Evolutionary conservation across 176 grass and related monocot genomes (phyloP).

Genomic region (Panicum miliaceum): DNA sequence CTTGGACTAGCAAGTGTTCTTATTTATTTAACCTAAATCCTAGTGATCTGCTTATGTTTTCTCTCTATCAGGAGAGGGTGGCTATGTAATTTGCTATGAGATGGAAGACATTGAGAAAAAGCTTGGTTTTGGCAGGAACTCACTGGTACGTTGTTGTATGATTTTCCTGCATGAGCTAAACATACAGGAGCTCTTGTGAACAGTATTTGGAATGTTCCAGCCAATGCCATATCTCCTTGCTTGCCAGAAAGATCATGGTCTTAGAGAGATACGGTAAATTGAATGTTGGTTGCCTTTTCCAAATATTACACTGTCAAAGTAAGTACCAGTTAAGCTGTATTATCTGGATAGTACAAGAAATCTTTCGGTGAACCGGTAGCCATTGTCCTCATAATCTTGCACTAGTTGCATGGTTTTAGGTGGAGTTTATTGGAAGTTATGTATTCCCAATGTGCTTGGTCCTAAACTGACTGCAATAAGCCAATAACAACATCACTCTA

Average conservation of each 20-base stretch:
- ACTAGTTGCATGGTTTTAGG: not conserved
- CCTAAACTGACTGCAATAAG: conserved; percentile 12
- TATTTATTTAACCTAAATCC: conserved; percentile 32
- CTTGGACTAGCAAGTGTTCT: conserved; percentile 25
- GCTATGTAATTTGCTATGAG: conserved; percentile 84
- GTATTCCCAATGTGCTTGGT: not conserved
- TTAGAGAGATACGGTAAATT: conserved; percentile 14
- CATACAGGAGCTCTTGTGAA: conserved; percentile 17
- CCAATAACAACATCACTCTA: not conserved
- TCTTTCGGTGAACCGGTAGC: not conserved
- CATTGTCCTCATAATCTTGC: conserved; percentile 17
- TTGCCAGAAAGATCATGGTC: conserved; percentile 25
- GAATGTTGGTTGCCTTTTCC: not conserved
- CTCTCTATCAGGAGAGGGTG: conserved; percentile 65
- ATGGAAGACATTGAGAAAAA: conserved; percentile 91
- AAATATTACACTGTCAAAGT: conserved; percentile 1
- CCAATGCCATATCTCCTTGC: not conserved
- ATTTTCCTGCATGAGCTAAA: conserved; percentile 29
- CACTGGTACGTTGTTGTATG: conserved; percentile 59
- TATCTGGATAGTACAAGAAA: not conserved
- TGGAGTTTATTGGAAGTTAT: conserved; percentile 16
- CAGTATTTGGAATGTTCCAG: not conserved
- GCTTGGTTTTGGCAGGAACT: conserved; percentile 93
- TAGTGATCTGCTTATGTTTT: conserved; percentile 40
- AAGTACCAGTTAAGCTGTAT: not conserved